These are phyloP conservation scores for Begonia fuchsioides DNA, from an alignment of 306 rosid species.

Conservation along the genomic window DNA sequence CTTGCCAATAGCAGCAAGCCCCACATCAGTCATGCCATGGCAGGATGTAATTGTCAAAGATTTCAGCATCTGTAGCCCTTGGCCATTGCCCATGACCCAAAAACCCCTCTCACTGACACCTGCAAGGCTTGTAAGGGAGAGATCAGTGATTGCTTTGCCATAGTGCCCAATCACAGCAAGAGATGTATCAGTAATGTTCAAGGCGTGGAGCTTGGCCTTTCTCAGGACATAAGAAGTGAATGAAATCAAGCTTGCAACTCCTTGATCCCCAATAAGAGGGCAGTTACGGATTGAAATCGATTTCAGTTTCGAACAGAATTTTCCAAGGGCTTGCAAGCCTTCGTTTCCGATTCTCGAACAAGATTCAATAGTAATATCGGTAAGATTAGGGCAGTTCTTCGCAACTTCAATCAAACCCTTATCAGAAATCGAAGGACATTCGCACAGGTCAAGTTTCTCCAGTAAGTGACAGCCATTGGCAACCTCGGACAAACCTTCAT, in stretches of 20 bases:
- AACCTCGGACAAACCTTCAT: constrained; percentile 72
- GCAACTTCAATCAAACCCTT: constrained; percentile 62
- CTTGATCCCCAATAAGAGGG: constrained; percentile 57
- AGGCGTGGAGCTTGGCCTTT: constrained; percentile 63
- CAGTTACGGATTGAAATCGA: constrained; percentile 53
- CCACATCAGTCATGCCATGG: constrained; percentile 66
- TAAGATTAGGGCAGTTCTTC: constrained; percentile 49
- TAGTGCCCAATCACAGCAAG: constrained; percentile 90
- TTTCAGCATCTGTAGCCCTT: constrained; percentile 67
- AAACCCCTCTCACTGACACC: constrained; percentile 72
- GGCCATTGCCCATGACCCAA: constrained; percentile 87
- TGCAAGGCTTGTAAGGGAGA: constrained; percentile 44
- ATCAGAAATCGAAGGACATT: constrained; percentile 53
- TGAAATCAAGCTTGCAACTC: constrained; percentile 51
- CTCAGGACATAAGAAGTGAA: constrained; percentile 33
- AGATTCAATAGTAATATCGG: constrained; percentile 55
- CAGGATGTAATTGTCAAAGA: constrained; percentile 52
- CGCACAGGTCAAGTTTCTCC: constrained; percentile 66
- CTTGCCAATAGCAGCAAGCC: constrained; percentile 59
- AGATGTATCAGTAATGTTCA: constrained; percentile 65
- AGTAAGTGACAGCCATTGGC: constrained; percentile 48
- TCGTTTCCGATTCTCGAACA: constrained; percentile 63
- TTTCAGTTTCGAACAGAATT: constrained; percentile 47
- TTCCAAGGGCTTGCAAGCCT: constrained; percentile 69
- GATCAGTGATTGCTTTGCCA: constrained; percentile 55